phyloP scores from a whole-genome alignment of 345 rosid species.

The Arabidopsis arenosa region DNA sequence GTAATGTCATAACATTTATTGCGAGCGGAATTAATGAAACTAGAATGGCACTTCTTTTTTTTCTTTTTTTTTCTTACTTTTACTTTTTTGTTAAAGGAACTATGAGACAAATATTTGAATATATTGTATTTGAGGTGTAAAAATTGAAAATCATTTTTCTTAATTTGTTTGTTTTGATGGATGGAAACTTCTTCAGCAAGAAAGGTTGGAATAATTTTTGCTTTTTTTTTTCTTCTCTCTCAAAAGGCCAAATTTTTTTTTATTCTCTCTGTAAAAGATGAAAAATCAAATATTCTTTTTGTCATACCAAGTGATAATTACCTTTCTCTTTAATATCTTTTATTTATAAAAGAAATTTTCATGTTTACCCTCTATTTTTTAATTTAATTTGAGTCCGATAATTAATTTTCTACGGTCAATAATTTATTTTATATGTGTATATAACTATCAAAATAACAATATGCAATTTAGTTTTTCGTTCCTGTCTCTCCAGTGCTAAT shows the following conservation, averaged over 20 bases:
- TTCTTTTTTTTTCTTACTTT: too few species aligned
- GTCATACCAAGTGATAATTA: background rate
- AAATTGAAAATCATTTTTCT: background rate
- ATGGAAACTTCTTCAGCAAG: conserved; percentile 36
- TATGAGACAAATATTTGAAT: conserved; percentile 4
- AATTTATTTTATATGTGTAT: too few species aligned
- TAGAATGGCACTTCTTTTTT: background rate
- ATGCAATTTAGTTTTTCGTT: background rate
- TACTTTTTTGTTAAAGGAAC: too few species aligned
- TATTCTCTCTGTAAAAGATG: conserved; percentile 17
- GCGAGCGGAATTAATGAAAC: background rate
- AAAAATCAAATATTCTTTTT: conserved; percentile 23
- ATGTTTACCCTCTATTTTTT: background rate
- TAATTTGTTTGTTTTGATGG: background rate
- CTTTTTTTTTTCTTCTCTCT: background rate
- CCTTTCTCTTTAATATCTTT: background rate
- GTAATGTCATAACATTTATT: background rate
- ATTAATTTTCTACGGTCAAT: too few species aligned
- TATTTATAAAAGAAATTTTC: background rate
- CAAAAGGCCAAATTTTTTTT: conserved; percentile 5
- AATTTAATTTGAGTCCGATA: background rate
- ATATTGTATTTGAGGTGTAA: background rate
- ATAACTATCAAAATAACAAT: too few species aligned
- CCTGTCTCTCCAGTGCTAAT: background rate
- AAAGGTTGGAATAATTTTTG: conserved; percentile 33